These are phyloP conservation scores for Colletotrichum sp. DNA, from an alignment of 2,329 filamentous ascomycete genomes.

Conservation along the genomic window DNA sequence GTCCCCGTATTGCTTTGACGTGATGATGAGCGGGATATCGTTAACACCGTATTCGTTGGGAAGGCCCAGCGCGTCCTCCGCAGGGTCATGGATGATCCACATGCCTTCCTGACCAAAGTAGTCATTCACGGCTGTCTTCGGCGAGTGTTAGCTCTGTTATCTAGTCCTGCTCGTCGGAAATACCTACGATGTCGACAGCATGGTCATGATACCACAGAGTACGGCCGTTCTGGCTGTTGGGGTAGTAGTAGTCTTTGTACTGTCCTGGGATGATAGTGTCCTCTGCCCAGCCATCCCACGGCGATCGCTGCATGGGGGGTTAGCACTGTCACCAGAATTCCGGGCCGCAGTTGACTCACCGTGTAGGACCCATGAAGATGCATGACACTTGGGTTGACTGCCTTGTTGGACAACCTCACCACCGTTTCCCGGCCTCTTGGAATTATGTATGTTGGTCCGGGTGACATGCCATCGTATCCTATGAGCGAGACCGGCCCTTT, in stretches of 20 bases:
- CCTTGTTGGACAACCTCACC: constrained; percentile 58
- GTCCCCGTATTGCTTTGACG: constrained; percentile 55
- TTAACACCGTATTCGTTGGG: constrained; percentile 54
- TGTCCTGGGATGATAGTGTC: constrained; percentile 54
- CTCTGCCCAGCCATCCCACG: constrained; percentile 53
- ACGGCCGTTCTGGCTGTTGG: constrained; percentile 57
- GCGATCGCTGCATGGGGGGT: constrained; percentile 12
- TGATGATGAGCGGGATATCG: constrained; percentile 57
- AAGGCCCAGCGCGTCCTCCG: constrained; percentile 52
- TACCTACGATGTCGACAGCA: constrained; percentile 36
- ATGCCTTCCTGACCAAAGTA: constrained; percentile 62
- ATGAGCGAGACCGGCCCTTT: constrained; percentile 33
- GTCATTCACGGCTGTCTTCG: constrained; percentile 55
- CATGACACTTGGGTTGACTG: constrained; percentile 45
- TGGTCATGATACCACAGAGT: constrained; percentile 64
- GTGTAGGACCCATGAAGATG: constrained; percentile 62
- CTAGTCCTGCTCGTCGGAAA: too few species aligned
- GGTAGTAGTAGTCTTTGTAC: constrained; percentile 69
- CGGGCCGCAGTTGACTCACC: background rate
- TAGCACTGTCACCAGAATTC: background rate
- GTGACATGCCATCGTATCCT: constrained; percentile 60
- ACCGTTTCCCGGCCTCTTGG: constrained; percentile 54
- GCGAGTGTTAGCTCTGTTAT: background rate
- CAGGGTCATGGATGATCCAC: constrained; percentile 57
- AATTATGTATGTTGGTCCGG: constrained; percentile 58